Evolutionary conservation across 768 basidiomycete genomes (phyloP).

Genomic region (Pholiota conissans): DNA sequence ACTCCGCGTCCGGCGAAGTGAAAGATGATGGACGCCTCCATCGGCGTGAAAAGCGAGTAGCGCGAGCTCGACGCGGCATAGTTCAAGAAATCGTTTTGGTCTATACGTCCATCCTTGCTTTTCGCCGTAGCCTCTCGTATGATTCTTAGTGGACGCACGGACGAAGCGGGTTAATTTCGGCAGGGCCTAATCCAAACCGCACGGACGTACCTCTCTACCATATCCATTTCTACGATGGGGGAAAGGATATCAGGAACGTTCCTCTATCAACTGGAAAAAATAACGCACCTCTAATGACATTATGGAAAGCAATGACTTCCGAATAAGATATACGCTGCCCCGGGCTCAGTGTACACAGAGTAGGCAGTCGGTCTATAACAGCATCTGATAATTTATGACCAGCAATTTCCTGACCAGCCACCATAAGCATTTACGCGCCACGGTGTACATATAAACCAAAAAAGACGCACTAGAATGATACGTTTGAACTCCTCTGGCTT

Average conservation of each 20-base stretch:
- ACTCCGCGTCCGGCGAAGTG: slow-evolving; percentile 92
- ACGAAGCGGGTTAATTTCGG: slow-evolving; percentile 9
- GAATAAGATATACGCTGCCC: slow-evolving; percentile 94
- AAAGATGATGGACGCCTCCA: slow-evolving; percentile 98
- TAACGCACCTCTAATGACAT: slow-evolving; percentile 81
- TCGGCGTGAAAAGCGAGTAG: slow-evolving; percentile 94
- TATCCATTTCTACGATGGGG: slow-evolving; percentile 79
- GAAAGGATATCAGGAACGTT: not conserved
- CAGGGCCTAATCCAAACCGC: not conserved
- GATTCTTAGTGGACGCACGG: slow-evolving; percentile 48
- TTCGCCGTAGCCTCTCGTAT: slow-evolving; percentile 88
- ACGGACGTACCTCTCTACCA: slow-evolving; percentile 75
- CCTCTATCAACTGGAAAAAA: not conserved
- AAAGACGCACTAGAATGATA: slow-evolving; percentile 79
- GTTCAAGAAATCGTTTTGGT: slow-evolving; percentile 93
- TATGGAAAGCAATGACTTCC: slow-evolving; percentile 96
- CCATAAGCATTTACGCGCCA: slow-evolving; percentile 1
- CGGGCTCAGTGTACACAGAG: slow-evolving; percentile 85
- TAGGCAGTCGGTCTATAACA: slow-evolving; percentile 90
- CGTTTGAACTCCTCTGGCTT: slow-evolving; percentile 90
- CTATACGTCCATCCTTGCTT: slow-evolving; percentile 94
- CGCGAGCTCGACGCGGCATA: slow-evolving; percentile 83
- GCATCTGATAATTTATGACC: slow-evolving; percentile 96
- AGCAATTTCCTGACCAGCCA: slow-evolving; percentile 78
- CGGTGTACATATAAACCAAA: not conserved